Evolutionary conservation across 768 basidiomycete genomes (phyloP).

Genomic region (Hypholoma fasciculare): DNA sequence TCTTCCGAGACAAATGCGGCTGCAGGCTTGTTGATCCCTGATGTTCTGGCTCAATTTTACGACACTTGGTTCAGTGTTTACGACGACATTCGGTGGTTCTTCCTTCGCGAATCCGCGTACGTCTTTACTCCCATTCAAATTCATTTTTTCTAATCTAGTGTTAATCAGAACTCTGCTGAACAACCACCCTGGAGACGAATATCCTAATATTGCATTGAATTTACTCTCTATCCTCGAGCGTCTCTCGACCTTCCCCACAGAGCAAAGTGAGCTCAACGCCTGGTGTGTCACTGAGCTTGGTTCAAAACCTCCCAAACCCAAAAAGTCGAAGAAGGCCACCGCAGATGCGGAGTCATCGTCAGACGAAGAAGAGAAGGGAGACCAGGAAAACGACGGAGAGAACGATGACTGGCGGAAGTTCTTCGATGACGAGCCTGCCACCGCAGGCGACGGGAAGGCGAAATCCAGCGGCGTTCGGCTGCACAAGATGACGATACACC

Average conservation of each 20-base stretch:
- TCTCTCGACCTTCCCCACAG: constrained; percentile 74
- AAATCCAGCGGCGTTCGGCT: constrained; percentile 47
- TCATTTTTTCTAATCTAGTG: neutral
- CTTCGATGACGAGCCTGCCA: constrained; percentile 64
- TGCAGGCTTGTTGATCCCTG: constrained; percentile 46
- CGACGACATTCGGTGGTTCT: constrained; percentile 89
- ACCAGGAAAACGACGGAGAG: constrained; percentile 32
- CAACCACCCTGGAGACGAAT: constrained; percentile 26
- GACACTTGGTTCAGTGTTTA: constrained; percentile 74
- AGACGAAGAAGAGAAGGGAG: constrained; percentile 35
- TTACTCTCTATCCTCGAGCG: constrained; percentile 66
- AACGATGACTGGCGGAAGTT: constrained; percentile 79
- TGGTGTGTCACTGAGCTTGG: constrained; percentile 82
- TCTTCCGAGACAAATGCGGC: constrained; percentile 12
- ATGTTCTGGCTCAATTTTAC: constrained; percentile 64
- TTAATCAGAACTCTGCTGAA: constrained; percentile 30
- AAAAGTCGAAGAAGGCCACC: constrained; percentile 35
- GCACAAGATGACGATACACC: constrained; percentile 70
- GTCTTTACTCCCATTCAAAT: constrained; percentile 19
- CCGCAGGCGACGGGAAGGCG: constrained; percentile 30
- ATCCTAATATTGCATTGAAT: constrained; percentile 41
- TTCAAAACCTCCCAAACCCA: constrained; percentile 52
- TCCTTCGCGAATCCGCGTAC: constrained; percentile 77
- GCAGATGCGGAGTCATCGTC: constrained; percentile 27
- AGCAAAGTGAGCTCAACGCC: constrained; percentile 61